Conservation (phyloP, 495 filamentous ascomycete genomes). For the Oidiodendron maius region DNA sequence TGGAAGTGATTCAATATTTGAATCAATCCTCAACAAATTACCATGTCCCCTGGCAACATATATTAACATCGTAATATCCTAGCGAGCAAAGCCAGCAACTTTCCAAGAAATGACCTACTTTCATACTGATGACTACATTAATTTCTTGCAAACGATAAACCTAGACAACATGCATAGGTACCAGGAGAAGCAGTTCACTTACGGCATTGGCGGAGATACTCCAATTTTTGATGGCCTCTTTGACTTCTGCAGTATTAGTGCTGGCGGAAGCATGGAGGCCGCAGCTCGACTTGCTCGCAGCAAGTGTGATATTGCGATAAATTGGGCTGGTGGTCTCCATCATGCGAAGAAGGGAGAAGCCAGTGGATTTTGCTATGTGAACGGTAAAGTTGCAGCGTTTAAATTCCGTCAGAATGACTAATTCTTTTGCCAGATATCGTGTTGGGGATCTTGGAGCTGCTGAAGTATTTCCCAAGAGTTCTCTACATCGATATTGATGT, state of each 20-base stretch:
- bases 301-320: constrained; percentile 92
- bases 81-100: constrained; percentile 93
- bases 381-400: too few species aligned
- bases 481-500: constrained; percentile 98
- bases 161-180: constrained; percentile 95
- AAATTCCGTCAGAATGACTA: too few species aligned
- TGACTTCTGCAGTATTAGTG: constrained; percentile 94
- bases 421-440: constrained; percentile 73
- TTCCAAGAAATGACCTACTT: constrained; percentile 97
- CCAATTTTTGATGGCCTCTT: constrained; percentile 96
- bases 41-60: too few species aligned
- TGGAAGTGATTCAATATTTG: too few species aligned
- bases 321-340: constrained; percentile 94
- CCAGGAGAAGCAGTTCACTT: constrained; percentile 82
- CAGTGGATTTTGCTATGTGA: constrained; percentile 95
- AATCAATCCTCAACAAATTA: too few species aligned
- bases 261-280: constrained; percentile 93
- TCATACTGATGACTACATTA: constrained; percentile 97
- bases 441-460: constrained; percentile 87
- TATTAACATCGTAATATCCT: too few species aligned
- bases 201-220: constrained; percentile 94
- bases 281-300: constrained; percentile 84
- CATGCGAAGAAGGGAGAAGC: constrained; percentile 95
- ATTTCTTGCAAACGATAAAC: constrained; percentile 90
- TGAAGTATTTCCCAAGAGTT: constrained; percentile 84